These are phyloP conservation scores for Xylaria acuta DNA, from an alignment of 495 filamentous ascomycete genomes.

Conservation along the genomic window DNA sequence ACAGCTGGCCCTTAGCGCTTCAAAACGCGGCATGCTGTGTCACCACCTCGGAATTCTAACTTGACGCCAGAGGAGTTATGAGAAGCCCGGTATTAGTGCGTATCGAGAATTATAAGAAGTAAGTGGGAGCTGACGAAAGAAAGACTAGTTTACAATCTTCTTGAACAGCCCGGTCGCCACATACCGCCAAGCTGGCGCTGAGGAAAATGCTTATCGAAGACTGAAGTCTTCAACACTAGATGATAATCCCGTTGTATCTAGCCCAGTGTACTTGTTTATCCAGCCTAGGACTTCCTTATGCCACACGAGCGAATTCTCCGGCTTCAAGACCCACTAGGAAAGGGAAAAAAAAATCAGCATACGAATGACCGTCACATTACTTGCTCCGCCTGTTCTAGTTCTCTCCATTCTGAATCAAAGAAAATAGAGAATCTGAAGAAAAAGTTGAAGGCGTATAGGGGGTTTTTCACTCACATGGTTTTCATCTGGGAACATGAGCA, in stretches of 20 bases:
- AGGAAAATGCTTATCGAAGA: conserved; percentile 15
- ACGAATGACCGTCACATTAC: neutral
- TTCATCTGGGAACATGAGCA: conserved; percentile 85
- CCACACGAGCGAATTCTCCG: conserved; percentile 90
- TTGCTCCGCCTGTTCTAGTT: neutral
- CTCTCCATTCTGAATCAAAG: neutral
- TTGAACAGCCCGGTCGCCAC: neutral
- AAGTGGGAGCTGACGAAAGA: neutral
- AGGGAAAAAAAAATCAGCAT: conserved; percentile 26
- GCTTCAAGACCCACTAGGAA: conserved; percentile 84
- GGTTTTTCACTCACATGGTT: conserved; percentile 58
- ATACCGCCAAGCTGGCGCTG: neutral
- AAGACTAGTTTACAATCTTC: neutral
- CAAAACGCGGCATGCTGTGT: neutral
- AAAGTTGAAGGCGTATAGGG: neutral
- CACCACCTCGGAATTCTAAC: neutral
- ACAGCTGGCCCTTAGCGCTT: neutral
- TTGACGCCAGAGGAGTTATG: neutral
- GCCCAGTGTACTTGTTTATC: conserved; percentile 83
- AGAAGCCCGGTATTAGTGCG: neutral
- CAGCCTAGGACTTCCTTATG: conserved; percentile 86
- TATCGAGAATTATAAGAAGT: neutral
- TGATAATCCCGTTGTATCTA: conserved; percentile 42
- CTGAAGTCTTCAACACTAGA: conserved; percentile 26
- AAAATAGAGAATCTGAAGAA: neutral